Conservation (phyloP, 1,139 yeast species). For the Diutina sp. region DNA sequence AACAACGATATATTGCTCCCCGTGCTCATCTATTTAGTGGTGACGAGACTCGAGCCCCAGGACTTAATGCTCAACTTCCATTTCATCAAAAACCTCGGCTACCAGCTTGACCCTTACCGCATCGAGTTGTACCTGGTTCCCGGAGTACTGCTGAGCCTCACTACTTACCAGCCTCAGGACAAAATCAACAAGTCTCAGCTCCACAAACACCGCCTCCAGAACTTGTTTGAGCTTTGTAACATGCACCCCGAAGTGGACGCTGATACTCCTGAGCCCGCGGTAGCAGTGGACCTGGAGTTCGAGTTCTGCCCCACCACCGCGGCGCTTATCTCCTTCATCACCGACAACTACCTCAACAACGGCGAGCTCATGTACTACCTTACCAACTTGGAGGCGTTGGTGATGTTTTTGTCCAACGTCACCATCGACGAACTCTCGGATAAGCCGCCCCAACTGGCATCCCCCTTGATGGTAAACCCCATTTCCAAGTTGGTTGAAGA, state of each 20-base stretch:
- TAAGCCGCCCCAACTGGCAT: background rate
- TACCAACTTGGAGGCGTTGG: slow-evolving; percentile 32
- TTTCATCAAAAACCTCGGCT: slow-evolving; percentile 24
- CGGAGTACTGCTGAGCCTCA: slow-evolving; percentile 3
- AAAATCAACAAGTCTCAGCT: background rate
- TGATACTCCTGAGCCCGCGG: slow-evolving; percentile 4
- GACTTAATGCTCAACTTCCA: slow-evolving; percentile 25
- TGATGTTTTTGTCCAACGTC: slow-evolving; percentile 25
- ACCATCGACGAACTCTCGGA: slow-evolving; percentile 18
- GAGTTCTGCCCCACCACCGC: slow-evolving; percentile 15
- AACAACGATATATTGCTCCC: slow-evolving; percentile 31
- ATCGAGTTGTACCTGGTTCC: slow-evolving; percentile 11
- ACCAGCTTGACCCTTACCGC: slow-evolving; percentile 20
- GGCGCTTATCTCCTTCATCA: slow-evolving; percentile 17
- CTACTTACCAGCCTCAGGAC: slow-evolving; percentile 13
- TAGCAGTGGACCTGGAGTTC: slow-evolving; percentile 4
- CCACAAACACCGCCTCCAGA: slow-evolving; percentile 5
- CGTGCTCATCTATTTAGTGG: slow-evolving; percentile 20
- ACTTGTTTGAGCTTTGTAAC: slow-evolving; percentile 21
- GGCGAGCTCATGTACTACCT: slow-evolving; percentile 29
- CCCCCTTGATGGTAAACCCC: slow-evolving; percentile 3
- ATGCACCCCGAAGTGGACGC: slow-evolving; percentile 8
- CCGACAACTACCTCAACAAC: slow-evolving; percentile 18
- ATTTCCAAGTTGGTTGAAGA: slow-evolving; percentile 14
- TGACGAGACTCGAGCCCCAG: slow-evolving; percentile 5